Evolutionary conservation across 371 early-diverging fungal species (phyloP), one percentile per base, ranked within the genome.

Genomic region (Cokeromyces recurvatus): DNA sequence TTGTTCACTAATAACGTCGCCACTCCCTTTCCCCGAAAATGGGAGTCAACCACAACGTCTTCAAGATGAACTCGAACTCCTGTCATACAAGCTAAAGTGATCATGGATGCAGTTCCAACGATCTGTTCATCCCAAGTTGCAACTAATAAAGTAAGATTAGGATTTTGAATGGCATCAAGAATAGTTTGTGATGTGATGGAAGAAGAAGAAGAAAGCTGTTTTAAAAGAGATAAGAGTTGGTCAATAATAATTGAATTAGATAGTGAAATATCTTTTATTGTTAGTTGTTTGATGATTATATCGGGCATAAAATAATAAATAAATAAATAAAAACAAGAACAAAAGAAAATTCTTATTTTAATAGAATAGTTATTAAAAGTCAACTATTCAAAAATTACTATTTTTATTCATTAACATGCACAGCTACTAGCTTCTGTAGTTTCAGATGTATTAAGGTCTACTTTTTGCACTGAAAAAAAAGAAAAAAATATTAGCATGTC

Each of bases 1-100:
- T 64, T 54, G n/a, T 34, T 9, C 2, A 71, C 32, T 4, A 75
- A 38, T 2, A 16, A 31, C 4, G 53, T 54, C 4, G 61, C 76
- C 14, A 71, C 54, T 8, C 76, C 76, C 52, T 65, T 55, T 6
- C 61, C 53, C 3, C 64, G 56, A 12, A 53, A 55, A 10, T 31
- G 32, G 14, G 32, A 14, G 38, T 62, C 60, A 2, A 71, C 70
- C 6, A 71, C 56, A 2, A 75, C 71, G 39, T 75, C 76, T 43
- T 75, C 76, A 23, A 71, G 63, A 55, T 71, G 76, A 1, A 55
- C 69, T 8, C 76, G 62, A 29, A 47, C 48, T 1, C 76, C 76
- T 6, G 72, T 69, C 1, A 65, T 41, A 45, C 71, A 69, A 20
- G 55, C 45, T 8, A 56, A 53, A 38, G 24, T 59, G n/a, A 52